A percentile compares a stretch with the other conserved stretches of the same genome.
Evolutionary conservation across 2,329 filamentous ascomycete genomes (phyloP).

Genomic region (Penicillium sp.): DNA sequence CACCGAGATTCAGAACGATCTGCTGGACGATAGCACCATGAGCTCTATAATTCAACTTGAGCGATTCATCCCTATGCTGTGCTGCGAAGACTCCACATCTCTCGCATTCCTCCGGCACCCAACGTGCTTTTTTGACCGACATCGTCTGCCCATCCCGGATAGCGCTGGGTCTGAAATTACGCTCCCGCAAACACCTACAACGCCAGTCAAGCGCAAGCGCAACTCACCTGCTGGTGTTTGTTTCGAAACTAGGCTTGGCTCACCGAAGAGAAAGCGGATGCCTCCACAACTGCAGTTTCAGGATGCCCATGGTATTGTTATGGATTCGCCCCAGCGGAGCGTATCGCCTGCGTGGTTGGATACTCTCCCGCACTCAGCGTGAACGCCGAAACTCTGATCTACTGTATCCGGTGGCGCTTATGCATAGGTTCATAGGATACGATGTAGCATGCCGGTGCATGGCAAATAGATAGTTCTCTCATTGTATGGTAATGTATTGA

Average conservation of each 20-base stretch:
- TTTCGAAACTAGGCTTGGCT: constrained; percentile 10
- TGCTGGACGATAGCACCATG: constrained; percentile 65
- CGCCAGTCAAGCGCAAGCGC: constrained; percentile 23
- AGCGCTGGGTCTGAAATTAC: constrained; percentile 22
- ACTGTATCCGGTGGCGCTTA: not conserved
- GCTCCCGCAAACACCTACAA: not conserved
- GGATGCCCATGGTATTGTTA: constrained; percentile 27
- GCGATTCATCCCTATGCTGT: constrained; percentile 50
- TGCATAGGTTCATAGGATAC: not conserved
- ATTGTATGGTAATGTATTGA: not conserved
- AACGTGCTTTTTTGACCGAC: constrained; percentile 45
- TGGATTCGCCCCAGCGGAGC: constrained; percentile 19
- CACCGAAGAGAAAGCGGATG: constrained; percentile 24
- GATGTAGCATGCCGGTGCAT: not conserved
- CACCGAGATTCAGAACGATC: constrained; percentile 56
- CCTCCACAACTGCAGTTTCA: constrained; percentile 17
- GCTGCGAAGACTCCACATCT: constrained; percentile 33
- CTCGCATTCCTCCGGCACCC: constrained; percentile 36
- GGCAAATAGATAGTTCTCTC: not conserved
- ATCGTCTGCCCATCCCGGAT: constrained; percentile 43
- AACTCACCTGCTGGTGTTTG: not conserved
- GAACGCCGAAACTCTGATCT: not conserved
- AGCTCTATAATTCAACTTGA: constrained; percentile 64
- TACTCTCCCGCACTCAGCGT: not conserved
- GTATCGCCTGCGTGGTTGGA: constrained; percentile 2